phyloP scores from a whole-genome alignment of 1,139 yeast species.

The Nakaseomyces kungkrabaensis region DNA sequence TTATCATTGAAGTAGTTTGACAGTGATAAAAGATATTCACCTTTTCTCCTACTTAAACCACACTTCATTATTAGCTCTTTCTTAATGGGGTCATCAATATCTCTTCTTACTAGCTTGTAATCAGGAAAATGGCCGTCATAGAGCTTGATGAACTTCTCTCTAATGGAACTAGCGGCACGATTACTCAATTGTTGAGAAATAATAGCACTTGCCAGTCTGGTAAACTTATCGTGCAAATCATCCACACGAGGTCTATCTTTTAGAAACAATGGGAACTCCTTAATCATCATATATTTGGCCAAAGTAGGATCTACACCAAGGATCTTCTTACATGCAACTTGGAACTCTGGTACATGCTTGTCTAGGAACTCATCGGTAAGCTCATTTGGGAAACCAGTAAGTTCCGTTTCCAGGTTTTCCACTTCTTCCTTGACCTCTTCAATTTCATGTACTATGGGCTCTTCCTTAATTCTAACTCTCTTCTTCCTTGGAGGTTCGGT shows the following conservation, averaged over 20 bases:
- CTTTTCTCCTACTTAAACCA: slow-evolving; percentile 67
- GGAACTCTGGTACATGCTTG: slow-evolving; percentile 38
- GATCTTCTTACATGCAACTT: slow-evolving; percentile 36
- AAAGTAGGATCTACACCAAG: slow-evolving; percentile 38
- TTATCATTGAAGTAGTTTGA: slow-evolving; percentile 45
- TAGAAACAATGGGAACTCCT: slow-evolving; percentile 23
- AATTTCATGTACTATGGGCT: not conserved
- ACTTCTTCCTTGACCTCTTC: slow-evolving; percentile 4
- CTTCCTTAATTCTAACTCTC: not conserved
- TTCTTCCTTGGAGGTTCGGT: not conserved
- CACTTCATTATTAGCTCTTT: slow-evolving; percentile 46
- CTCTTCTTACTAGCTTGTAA: slow-evolving; percentile 36
- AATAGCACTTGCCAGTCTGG: slow-evolving; percentile 41
- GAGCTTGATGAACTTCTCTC: slow-evolving; percentile 37
- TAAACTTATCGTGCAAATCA: slow-evolving; percentile 31
- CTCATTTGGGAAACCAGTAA: not conserved
- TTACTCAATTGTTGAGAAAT: slow-evolving; percentile 83
- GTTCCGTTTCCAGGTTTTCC: not conserved
- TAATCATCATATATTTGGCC: slow-evolving; percentile 24
- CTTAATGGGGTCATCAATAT: slow-evolving; percentile 24
- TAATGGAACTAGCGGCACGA: slow-evolving; percentile 63
- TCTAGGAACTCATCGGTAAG: slow-evolving; percentile 37
- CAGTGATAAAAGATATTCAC: slow-evolving; percentile 52
- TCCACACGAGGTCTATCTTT: slow-evolving; percentile 10
- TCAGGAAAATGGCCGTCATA: slow-evolving; percentile 39